phyloP scores from a whole-genome alignment of 2,329 filamentous ascomycete genomes.

The Fragosphaeria purpurea region DNA sequence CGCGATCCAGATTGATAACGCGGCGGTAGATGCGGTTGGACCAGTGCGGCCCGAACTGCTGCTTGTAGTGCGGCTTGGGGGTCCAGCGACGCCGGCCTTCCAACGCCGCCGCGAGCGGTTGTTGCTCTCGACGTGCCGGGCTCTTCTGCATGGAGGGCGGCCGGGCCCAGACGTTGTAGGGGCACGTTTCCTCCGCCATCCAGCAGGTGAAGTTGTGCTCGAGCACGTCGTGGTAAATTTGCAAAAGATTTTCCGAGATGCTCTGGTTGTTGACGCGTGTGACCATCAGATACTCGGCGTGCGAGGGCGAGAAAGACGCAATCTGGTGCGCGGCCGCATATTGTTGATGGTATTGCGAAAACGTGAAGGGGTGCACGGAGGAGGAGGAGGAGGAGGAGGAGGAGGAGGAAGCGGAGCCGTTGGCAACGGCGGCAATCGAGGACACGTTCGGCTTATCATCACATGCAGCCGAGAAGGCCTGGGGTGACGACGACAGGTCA shows the following conservation, averaged over 20 bases:
- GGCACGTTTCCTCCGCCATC: slow-evolving; percentile 43
- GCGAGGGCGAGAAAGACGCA: slow-evolving; percentile 9
- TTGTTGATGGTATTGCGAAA: background rate
- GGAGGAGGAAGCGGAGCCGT: background rate
- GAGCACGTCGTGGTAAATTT: slow-evolving; percentile 44
- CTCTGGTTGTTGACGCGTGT: slow-evolving; percentile 22
- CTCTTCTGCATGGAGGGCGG: slow-evolving; percentile 2
- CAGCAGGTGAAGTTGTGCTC: slow-evolving; percentile 44
- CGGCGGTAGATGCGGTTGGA: slow-evolving; percentile 40
- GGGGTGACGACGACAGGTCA: slow-evolving; percentile 3
- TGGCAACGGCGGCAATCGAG: slow-evolving; percentile 1
- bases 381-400: background rate
- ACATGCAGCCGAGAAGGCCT: background rate
- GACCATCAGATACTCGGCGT: slow-evolving; percentile 16
- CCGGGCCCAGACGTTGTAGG: slow-evolving; percentile 26
- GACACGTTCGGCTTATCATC: slow-evolving; percentile 2
- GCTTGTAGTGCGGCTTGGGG: slow-evolving; percentile 7
- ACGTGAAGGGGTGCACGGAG: slow-evolving; percentile 1
- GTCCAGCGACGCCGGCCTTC: slow-evolving; percentile 15
- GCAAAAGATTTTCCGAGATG: slow-evolving; percentile 33
- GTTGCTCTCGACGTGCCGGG: background rate
- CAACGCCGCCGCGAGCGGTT: background rate
- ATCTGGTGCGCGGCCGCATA: background rate
- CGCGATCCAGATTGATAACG: slow-evolving; percentile 36
- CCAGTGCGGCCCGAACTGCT: slow-evolving; percentile 32